Evolutionary conservation across 257 asterid genomes (phyloP), one percentile per base, ranked within the genome.

Genomic region (Agastache rugosa): DNA sequence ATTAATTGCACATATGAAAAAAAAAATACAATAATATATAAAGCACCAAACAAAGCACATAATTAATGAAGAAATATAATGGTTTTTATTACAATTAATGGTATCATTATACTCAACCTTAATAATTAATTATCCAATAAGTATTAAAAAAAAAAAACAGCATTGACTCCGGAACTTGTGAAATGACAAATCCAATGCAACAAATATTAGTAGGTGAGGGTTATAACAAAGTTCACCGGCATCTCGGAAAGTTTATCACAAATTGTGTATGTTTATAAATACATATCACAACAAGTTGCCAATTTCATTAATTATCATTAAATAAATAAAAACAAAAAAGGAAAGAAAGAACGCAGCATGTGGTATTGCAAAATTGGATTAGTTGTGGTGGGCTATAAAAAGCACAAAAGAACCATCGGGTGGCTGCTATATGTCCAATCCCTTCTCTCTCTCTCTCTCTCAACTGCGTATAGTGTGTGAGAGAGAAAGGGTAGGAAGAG

Each of bases 351-450:
- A 31, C 0, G 4, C 37, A 5, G 5, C 37, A 31, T 16, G 56
- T 5, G 23, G n/a, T 2, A n/a, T 50, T 1, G 56, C 23, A 16
- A 50, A 50, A 16, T 3, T 15, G 17, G 17, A 47, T 47, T 15
- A 47, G 8, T 65, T 19, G 35, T 69, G 67, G 80, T 59, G 7
- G 37, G 6, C 67, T 70, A 61, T 62, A 77, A 69, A n/a, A n/a
- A n/a, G n/a, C n/a, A n/a, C n/a, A n/a, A n/a, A 70, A 22, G 62
- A 29, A 27, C 1, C 70, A 12, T n/a, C 42, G 8, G 39, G 50
- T 67, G 79, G 69, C 75, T 69, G 75, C 70, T 55, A 39, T 20
- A 39, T 20, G 67, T 42, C 47, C 53, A 20, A 9, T 50, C 61
- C 58, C 37, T 0, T 54, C 63, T 64, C n/a, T 42, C 60, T 54